Evolutionary conservation across 768 basidiomycete species (phyloP).

Genomic region (Postia placenta): DNA sequence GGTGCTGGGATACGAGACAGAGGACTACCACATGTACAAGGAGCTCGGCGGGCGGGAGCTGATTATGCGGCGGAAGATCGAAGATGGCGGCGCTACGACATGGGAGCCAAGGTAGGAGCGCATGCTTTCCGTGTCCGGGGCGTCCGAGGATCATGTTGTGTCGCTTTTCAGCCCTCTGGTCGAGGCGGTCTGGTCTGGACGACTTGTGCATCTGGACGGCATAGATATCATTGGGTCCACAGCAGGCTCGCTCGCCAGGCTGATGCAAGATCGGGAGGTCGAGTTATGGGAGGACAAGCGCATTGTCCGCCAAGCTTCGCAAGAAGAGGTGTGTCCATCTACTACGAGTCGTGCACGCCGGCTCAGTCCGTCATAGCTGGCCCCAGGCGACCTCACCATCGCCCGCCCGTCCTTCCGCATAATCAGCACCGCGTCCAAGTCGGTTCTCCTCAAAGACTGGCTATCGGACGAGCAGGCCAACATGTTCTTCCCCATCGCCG

Average conservation of each 20-base stretch:
- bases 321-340: constrained; percentile 43
- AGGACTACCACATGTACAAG: constrained; percentile 61
- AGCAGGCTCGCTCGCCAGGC: constrained; percentile 53
- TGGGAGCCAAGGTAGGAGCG: constrained; percentile 50
- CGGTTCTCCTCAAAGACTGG: constrained; percentile 63
- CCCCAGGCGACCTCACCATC: constrained; percentile 42
- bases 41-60: constrained; percentile 63
- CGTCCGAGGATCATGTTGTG: neutral
- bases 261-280: constrained; percentile 55
- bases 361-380: too few species aligned
- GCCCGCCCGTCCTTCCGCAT: constrained; percentile 55
- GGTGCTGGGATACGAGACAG: constrained; percentile 53
- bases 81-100: constrained; percentile 47
- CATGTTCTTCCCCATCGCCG: constrained; percentile 61
- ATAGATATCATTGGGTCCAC: constrained; percentile 63
- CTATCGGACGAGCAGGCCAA: constrained; percentile 60
- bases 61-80: constrained; percentile 53
- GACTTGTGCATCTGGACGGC: constrained; percentile 52
- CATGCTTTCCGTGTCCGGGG: too few species aligned
- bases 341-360: too few species aligned
- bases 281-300: constrained; percentile 63
- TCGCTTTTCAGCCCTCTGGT: constrained; percentile 38
- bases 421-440: constrained; percentile 58
- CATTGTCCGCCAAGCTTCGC: constrained; percentile 43
- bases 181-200: constrained; percentile 52